Percentiles rank a stretch among this genome's conserved stretches.
These are phyloP conservation scores for Metschnikowia colocasiae DNA, from an alignment of 805 yeast species.

Conservation along the genomic window DNA sequence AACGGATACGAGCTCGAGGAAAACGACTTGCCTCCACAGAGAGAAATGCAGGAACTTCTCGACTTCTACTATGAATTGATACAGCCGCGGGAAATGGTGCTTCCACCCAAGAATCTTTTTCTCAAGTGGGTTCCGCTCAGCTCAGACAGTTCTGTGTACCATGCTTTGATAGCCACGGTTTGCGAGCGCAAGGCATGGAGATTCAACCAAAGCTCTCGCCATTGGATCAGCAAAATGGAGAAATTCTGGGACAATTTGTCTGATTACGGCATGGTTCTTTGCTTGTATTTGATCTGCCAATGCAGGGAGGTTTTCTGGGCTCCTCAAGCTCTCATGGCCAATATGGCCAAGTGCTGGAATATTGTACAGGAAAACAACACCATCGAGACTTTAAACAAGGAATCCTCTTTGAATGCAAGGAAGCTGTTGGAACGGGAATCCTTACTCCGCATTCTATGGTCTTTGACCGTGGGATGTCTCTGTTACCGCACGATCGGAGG, in stretches of 20 bases:
- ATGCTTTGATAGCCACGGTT: slow-evolving; percentile 25
- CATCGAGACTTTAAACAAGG: slow-evolving; percentile 15
- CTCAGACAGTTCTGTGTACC: slow-evolving; percentile 23
- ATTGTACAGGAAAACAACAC: slow-evolving; percentile 19
- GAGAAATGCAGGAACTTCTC: slow-evolving; percentile 17
- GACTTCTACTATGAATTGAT: slow-evolving; percentile 23
- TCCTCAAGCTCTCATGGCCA: slow-evolving; percentile 12
- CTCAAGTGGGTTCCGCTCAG: slow-evolving; percentile 21
- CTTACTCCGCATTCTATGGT: slow-evolving; percentile 24
- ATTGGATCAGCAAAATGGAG: slow-evolving; percentile 22
- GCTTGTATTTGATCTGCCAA: slow-evolving; percentile 20
- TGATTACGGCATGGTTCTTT: slow-evolving; percentile 25
- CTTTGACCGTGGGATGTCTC: slow-evolving; percentile 17
- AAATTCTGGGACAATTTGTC: slow-evolving; percentile 26
- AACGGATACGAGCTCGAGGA: slow-evolving; percentile 15
- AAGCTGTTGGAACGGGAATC: slow-evolving; percentile 25
- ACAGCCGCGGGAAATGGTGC: slow-evolving; percentile 22
- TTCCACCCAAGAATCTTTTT: slow-evolving; percentile 20
- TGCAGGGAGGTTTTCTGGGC: slow-evolving; percentile 12
- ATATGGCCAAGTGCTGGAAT: slow-evolving; percentile 19
- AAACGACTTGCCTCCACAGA: slow-evolving; percentile 25
- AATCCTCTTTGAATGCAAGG: slow-evolving; percentile 10
- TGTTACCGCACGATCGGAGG: slow-evolving; percentile 20
- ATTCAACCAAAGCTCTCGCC: slow-evolving; percentile 16
- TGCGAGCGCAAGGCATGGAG: slow-evolving; percentile 10